Evolutionary conservation across 495 filamentous ascomycete genomes (phyloP), one percentile per base, ranked within the genome.

Genomic region (Hypoxylon intermedium): DNA sequence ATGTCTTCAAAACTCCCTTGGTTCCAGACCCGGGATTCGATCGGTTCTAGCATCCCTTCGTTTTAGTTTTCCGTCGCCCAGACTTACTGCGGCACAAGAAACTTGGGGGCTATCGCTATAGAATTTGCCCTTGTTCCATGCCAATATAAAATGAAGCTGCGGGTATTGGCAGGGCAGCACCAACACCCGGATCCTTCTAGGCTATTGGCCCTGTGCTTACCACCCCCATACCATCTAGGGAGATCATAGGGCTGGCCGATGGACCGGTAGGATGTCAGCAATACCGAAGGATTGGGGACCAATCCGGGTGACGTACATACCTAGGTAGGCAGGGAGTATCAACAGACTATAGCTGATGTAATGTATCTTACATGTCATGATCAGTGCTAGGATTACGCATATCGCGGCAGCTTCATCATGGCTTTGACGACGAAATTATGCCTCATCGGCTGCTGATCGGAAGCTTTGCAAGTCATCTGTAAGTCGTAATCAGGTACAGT

Each of bases 211-310:
- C 36, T 31, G 43, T 31, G 15, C 47, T 45, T 54, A 20, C 6
- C 11, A 37, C 36, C 36, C 13, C 58, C 58, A 53, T 58, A 45
- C 34, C 46, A 23, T 41, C 47, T 24, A 50, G 45, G 37, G 49
- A 46, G 44, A 47, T 57, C 62, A 60, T 65, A 65, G 62, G 62
- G 62, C 62, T 65, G 62, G 62, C 52, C 56, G 55, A 65, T 60
- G 47, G 46, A 48, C 42, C 44, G 34, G 45, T 56, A 30, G 36
- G 30, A 5, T 57, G 51, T 60, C 56, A 53, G 62, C 52, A 46
- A 44, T 60, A 56, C 56, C 56, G 52, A 53, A 65, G 38, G 46
- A 41, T 43, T 53, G 56, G 54, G 26, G 41, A 42, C 51, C 56
- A 65, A 60, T 60, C 56, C 56, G 18, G 24, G 49, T 57, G 62